Evolutionary conservation across 2,329 filamentous ascomycete genomes (phyloP), one percentile per base, ranked within the genome.

Genomic region (Aureobasidium sp.): DNA sequence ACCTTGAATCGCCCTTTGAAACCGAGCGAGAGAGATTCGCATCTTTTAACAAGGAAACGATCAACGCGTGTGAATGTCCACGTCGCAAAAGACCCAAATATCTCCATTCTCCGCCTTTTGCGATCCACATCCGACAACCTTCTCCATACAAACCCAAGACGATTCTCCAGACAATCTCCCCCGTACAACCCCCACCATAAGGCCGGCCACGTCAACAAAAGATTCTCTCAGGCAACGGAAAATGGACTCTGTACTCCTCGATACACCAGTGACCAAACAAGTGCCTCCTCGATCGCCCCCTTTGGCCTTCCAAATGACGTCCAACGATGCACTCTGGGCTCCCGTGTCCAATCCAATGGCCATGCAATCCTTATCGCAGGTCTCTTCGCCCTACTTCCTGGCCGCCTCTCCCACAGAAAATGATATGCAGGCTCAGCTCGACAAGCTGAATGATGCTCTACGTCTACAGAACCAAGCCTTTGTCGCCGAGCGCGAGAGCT

Each of bases 361-460:
- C 54, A 7, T 65, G 62, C 27, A 66, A 48, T 37, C 70, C 68
- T 67, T 67, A 66, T 41, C 64, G 65, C 30, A 50, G 27, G 59
- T 50, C 50, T 57, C 34, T 2, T 59, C 57, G 34, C 57, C 57
- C 10, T 50, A 49, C 45, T 59, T 50, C 6, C 16, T 59, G 11
- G 27, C 5, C 16, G 27, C 42, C 3, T 49, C 50, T 8, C 59
- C 57, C 2, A 50, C 59, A 34, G 62, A 65, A 47, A 54, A 36
- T 21, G 68, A 69, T 36, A 50, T 72, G 63, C 71, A 73, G 58
- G 66, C 67, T 30, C 69, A 73, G 27, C 65, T 73, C 16, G 70
- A 72, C 59, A 72, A 73, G 62, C 71, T 73, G 65, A 63, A 68
- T 15, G 66, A 69, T 47, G 69, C 71, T 8, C 65, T 74, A n/a